These are phyloP conservation scores for Hypholoma fasciculare DNA, from an alignment of 768 basidiomycete species.

Conservation along the genomic window DNA sequence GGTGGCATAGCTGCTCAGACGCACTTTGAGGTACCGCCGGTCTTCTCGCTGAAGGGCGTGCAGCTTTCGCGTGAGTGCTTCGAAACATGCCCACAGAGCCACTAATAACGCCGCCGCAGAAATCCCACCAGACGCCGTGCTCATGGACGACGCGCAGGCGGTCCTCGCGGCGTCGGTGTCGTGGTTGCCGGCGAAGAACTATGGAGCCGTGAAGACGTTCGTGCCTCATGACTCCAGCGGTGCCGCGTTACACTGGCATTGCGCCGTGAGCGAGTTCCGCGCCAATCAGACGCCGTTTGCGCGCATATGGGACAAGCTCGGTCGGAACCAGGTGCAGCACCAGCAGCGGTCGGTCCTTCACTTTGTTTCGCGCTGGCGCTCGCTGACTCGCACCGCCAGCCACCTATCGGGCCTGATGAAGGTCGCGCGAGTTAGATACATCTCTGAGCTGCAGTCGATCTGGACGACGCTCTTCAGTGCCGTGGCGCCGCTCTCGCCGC, in stretches of 20 bases:
- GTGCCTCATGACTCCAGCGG: conserved; percentile 25
- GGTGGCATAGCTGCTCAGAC: background rate
- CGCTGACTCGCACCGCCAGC: conserved; percentile 27
- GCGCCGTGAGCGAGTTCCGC: conserved; percentile 47
- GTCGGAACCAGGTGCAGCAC: conserved; percentile 49
- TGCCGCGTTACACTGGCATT: conserved; percentile 46
- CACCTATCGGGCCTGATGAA: conserved; percentile 55
- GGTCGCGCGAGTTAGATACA: conserved; percentile 48
- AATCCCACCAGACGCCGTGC: conserved; percentile 46
- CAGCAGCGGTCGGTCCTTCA: conserved; percentile 48
- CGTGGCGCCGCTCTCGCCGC: conserved; percentile 56
- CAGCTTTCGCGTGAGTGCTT: background rate
- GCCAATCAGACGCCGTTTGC: conserved; percentile 55
- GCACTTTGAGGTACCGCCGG: background rate
- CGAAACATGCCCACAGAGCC: background rate
- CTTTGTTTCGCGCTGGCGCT: background rate
- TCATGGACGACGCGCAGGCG: conserved; percentile 42
- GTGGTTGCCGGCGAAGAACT: conserved; percentile 56
- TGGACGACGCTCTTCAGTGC: conserved; percentile 61
- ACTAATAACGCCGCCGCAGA: conserved; percentile 29
- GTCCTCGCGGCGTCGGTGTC: conserved; percentile 42
- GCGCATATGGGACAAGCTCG: conserved; percentile 58
- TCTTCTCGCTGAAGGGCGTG: background rate
- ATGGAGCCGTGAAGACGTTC: conserved; percentile 42
- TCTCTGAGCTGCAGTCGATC: conserved; percentile 53